Base-by-base conservation (phyloP, 306 rosid species). In the Nissolia schottii region DNA sequence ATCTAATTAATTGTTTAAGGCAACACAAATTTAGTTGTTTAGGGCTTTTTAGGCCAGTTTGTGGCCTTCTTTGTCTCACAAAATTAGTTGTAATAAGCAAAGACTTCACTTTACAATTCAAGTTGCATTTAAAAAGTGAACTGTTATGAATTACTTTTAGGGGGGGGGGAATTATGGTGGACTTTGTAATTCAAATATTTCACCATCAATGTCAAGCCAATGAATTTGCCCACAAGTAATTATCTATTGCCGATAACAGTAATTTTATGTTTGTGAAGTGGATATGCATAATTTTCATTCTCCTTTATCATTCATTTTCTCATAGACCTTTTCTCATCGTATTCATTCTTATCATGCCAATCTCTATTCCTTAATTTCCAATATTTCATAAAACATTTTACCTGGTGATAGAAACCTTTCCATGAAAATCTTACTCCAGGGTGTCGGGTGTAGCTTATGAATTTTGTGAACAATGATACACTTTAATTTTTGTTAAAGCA, bases 171-270 rank as follows among this genome's bases (percentile, higher is more conserved):
- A n/a, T n/a, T n/a, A n/a, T n/a, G n/a, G n/a, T n/a, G n/a, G n/a
- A 51, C 96, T 95, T 18, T 89, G 83, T 74, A 95, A 95, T 81
- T 15, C 90, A 91, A 88, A 80, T 53, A 84, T 81, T 95, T 95
- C 80, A 67, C 65, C 84, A 84, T 95, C 80, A 16, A 64, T 67
- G 96, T 85, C 84, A 95, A 91, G 84, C 99, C 99, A 74, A 81
- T 87, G 88, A 81, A 81, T 84, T 79, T 91, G 69, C 99, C 99
- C 53, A 70, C 69, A 88, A 87, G 99, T 95, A 88, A 86, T 71
- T 55, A 45, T 78, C 74, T 81, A 55, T 75, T 59, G 34, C 79
- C 20, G 18, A 71, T 61, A 46, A 19, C 74, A 62, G 29, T 75
- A 55, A 20, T 22, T 28, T 45, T 51, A 32, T 76, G 61, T 46